Conservation (phyloP, 306 rosid species). For the Amphicarpaea edgeworthii region DNA sequence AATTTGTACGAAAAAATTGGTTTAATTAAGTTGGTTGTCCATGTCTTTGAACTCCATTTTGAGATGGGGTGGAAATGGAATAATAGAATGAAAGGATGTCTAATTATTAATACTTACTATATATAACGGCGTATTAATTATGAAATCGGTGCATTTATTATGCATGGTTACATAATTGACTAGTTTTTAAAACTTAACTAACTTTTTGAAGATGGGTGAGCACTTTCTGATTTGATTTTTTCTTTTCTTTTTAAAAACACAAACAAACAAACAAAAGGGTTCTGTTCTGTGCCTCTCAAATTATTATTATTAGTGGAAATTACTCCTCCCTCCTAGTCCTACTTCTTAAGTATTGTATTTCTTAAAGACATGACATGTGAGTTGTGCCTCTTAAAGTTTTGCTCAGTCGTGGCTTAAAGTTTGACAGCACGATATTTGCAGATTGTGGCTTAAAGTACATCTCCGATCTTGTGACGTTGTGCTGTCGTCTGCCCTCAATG, state of each 20-base stretch:
- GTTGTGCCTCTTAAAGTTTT: background rate
- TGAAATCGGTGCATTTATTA: background rate
- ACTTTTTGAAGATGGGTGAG: too few relatives aligned
- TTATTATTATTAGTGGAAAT: too few relatives aligned
- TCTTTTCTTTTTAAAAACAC: too few relatives aligned
- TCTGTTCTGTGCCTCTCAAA: background rate
- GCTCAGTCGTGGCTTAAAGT: background rate
- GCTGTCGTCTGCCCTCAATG: background rate
- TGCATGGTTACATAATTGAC: too few relatives aligned
- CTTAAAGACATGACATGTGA: constrained; percentile 13
- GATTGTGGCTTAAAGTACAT: background rate
- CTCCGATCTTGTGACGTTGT: background rate
- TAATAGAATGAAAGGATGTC: background rate
- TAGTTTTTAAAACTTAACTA: too few relatives aligned
- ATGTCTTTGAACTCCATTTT: background rate
- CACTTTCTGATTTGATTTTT: too few relatives aligned
- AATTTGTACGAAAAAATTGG: background rate
- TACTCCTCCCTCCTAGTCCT: too few relatives aligned
- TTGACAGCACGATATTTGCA: constrained; percentile 12
- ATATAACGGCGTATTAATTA: background rate
- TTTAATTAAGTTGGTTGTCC: background rate
- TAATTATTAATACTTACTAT: background rate
- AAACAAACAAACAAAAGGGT: too few relatives aligned
- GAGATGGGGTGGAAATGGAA: background rate
- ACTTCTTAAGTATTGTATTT: too few relatives aligned